Evolutionary conservation across 31 red algal species (phyloP), one percentile per base, ranked within the genome.

Genomic region (Asparagopsis taxiformis): DNA sequence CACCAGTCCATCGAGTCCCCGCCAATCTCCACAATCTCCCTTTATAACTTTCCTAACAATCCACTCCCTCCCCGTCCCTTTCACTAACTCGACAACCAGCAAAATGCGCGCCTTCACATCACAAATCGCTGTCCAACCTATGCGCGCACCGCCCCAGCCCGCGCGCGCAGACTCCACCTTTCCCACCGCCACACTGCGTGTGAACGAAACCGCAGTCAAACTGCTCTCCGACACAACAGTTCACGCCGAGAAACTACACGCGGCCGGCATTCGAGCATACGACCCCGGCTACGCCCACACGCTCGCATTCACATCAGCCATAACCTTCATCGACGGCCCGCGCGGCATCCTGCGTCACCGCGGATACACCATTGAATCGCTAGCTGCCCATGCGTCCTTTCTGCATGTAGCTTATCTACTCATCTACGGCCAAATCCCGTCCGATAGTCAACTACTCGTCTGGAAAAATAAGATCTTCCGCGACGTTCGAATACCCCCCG

Each of bases 221-320:
- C n/a, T n/a, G n/a, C n/a, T n/a, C n/a, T n/a, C n/a, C n/a, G n/a
- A n/a, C n/a, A n/a, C n/a, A n/a, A n/a, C n/a, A n/a, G n/a, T 75
- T 13, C 61, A 51, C 28, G 44, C 77, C 2, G 39, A 43, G 1
- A 70, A 25, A 33, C 62, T 81, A 29, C 35, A 61, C 51, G 63
- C 61, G 32, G 77, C 77, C 0, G 77, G 77, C 38, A 10, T 79
- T 23, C 61, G 59, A 74, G 57, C 31, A 70, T 94, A 93, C 71
- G 96, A 99, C 61, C 91, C 91, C 17, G 96, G 96, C n/a, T 91
- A 80, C 59, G 87, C 89, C 51, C 91, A 90, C 80, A 99, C 96
- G 2, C 70, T 72, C 1, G 66, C 74, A 22, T 87, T 49, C 36
- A 52, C 48, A 2, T 89, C 82, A 1, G 51, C 81, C 29, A 91